phyloP scores from a whole-genome alignment of 116 monocot species.

The Phalaenopsis hybrid region DNA sequence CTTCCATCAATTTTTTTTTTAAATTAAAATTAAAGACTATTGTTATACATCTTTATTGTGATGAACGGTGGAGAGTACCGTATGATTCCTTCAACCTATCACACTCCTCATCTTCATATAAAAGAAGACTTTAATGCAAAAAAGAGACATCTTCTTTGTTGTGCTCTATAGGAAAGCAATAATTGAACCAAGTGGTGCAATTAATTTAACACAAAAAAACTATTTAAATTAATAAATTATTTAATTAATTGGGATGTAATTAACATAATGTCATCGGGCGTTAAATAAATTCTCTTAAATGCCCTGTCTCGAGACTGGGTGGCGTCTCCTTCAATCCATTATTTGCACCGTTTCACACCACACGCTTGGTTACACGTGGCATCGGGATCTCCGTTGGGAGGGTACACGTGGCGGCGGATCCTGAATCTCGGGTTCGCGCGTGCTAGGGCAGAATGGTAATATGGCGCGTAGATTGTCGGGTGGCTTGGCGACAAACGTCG shows the following conservation, averaged over 20 bases:
- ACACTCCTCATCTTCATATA: no score
- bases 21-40: no score
- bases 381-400: not conserved
- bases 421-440: not conserved
- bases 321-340: not conserved
- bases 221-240: not conserved
- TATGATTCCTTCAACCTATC: no score
- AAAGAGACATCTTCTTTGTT: not conserved
- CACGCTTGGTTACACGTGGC: not conserved
- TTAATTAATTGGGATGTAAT: not conserved
- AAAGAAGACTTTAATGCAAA: no score
- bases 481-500: no score
- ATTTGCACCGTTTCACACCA: not conserved
- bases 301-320: constrained; percentile 1
- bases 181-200: not conserved
- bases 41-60: no score
- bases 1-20: no score
- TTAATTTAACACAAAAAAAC: not conserved
- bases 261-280: not conserved
- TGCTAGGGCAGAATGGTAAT: not conserved
- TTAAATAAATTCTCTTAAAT: constrained; percentile 10
- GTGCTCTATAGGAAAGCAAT: not conserved
- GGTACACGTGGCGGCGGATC: no score
- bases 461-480: no score
- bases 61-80: no score